Evolutionary conservation across 371 early-diverging fungal species (phyloP), one percentile per base, ranked within the genome.

Genomic region (Rhizomucor pusillus): DNA sequence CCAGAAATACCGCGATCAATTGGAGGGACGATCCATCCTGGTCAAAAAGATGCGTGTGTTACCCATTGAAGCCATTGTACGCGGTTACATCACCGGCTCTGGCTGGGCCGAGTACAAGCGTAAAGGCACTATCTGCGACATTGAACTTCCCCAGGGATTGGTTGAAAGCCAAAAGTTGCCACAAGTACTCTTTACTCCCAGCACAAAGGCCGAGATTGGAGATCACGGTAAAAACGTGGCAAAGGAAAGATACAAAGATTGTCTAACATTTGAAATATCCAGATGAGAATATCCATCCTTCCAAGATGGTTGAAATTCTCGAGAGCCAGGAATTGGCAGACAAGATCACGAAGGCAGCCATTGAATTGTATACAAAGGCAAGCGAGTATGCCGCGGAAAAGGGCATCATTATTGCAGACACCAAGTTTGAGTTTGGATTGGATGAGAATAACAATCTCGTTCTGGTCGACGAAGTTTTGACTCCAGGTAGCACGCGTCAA

Each of bases 371-470:
- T 43, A 66, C 66, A 24, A 77, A 77, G 43, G 79, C 77, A 7
- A 82, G 89, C 45, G 87, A 90, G 47, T 94, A 90, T 58, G 98
- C 98, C 11, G 61, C 73, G 4, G 65, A 71, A 35, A 86, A 81
- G 63, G 97, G 97, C 33, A 96, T 97, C 56, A 93, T 98, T 52
- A 95, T 98, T 75, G 99, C 99, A 11, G 99, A 98, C 63, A 98
- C 99, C 47, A 98, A 98, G 72, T 95, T 98, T 63, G 99, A 98
- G 71, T 97, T 98, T 81, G 99, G 99, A 52, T 83, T 90, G 20
- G 94, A 97, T 70, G 81, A 80, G 45, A 57, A 87, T 23, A 90
- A 93, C 51, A 77, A 71, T 25, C 65, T 97, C 23, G 85, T 89
- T 54, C 70, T 98, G 58, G 89, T 92, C 16, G 99, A 98, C 65